Percentiles rank a stretch among this genome's conserved stretches.
These are phyloP conservation scores for Colletotrichum karsti DNA, from an alignment of 2,329 filamentous ascomycete species.

Conservation along the genomic window DNA sequence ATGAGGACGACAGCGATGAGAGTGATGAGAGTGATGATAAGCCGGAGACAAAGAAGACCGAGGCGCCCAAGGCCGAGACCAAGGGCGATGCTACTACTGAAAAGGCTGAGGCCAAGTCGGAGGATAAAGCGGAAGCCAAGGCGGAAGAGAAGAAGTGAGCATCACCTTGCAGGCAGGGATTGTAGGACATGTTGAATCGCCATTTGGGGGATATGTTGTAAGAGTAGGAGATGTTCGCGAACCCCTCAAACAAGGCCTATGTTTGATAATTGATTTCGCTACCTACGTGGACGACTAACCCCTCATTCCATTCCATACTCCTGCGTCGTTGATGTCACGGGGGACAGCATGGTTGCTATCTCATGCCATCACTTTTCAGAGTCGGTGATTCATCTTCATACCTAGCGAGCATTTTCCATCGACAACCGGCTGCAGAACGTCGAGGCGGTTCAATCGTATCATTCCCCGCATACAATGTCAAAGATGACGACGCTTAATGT, in stretches of 20 bases:
- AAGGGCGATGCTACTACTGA: slow-evolving; percentile 1
- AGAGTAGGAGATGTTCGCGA: background rate
- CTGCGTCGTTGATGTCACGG: background rate
- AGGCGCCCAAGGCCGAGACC: slow-evolving; percentile 18
- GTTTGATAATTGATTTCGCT: background rate
- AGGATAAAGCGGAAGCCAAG: slow-evolving; percentile 9
- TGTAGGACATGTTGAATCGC: background rate
- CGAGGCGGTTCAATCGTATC: too few species aligned
- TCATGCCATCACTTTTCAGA: too few species aligned
- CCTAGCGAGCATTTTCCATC: too few species aligned
- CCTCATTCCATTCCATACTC: background rate
- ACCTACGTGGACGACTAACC: background rate
- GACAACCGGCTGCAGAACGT: too few species aligned
- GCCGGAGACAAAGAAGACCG: slow-evolving; percentile 33
- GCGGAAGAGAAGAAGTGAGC: slow-evolving; percentile 8
- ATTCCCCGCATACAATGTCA: too few species aligned
- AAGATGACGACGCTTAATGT: too few species aligned
- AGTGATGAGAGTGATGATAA: slow-evolving; percentile 32
- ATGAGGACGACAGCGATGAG: slow-evolving; percentile 36
- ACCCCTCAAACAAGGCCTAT: background rate
- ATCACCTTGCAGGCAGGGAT: background rate
- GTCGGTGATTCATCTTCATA: too few species aligned
- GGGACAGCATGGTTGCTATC: too few species aligned
- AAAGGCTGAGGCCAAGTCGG: background rate
- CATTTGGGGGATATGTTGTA: background rate